Conservation (phyloP, 2,329 filamentous ascomycete species). For the Beauveria sp. region DNA sequence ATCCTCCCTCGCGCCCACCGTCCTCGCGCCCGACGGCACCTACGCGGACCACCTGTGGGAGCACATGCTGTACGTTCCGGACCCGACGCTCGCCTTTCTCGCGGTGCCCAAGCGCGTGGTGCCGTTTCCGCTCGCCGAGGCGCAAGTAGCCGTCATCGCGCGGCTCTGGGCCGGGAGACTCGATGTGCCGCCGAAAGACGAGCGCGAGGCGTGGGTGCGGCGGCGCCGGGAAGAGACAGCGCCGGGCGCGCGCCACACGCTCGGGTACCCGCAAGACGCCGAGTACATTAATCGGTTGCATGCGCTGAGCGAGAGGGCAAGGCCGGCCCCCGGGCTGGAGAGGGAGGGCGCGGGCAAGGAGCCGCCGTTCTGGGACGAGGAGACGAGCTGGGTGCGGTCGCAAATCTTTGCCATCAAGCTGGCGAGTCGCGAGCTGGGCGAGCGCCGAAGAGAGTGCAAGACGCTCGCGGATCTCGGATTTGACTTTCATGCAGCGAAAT, state of each 20-base stretch:
- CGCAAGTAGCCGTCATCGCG: constrained; percentile 58
- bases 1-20: constrained; percentile 30
- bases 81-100: constrained; percentile 60
- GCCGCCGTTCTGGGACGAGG: constrained; percentile 32
- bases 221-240: constrained; percentile 36
- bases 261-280: constrained; percentile 44
- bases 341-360: constrained; percentile 29
- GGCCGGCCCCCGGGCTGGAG: constrained; percentile 19
- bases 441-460: constrained; percentile 25
- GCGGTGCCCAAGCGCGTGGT: constrained; percentile 61
- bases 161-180: constrained; percentile 59
- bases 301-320: constrained; percentile 36
- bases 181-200: constrained; percentile 39
- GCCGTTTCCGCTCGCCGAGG: constrained; percentile 64
- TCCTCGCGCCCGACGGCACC: constrained; percentile 52
- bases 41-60: constrained; percentile 62
- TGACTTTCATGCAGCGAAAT: constrained; percentile 14
- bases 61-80: constrained; percentile 58
- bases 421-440: constrained; percentile 28
- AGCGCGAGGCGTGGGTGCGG: constrained; percentile 57
- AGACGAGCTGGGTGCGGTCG: constrained; percentile 32
- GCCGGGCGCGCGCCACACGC: constrained; percentile 30
- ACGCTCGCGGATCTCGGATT: constrained; percentile 31
- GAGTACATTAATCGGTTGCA: constrained; percentile 53
- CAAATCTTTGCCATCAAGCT: constrained; percentile 33